Evolutionary conservation across 1,284 basidiomycete genomes (phyloP), one percentile per base, ranked within the genome.

Genomic region (Irpex rosettiformis): DNA sequence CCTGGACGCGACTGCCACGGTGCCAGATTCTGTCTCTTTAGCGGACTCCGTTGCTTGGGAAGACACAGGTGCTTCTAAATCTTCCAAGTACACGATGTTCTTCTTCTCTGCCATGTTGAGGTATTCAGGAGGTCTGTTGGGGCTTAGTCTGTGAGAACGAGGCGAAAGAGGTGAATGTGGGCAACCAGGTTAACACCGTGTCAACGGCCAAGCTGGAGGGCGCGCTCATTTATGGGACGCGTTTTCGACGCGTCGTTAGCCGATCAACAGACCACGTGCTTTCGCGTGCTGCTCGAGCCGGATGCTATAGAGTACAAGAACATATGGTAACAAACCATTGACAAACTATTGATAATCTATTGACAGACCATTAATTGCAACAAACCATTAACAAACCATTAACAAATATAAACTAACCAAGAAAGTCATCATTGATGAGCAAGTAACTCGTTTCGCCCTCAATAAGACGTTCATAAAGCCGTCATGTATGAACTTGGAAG

Each of bases 1-100:
- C 47, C 42, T 8, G 3, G 57, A 57, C 7, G 54, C 54, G 7
- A 43, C 57, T 49, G 56, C 33, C 33, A 37, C 48, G 28, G 58
- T 51, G 29, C 62, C 61, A 29, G 59, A 64, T 33, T 61, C 54
- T 5, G 18, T 28, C 43, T 45, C 48, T 6, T 24, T 24, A 56
- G 33, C 43, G 16, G 59, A 55, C 22, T 21, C 56, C 18, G 64
- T 60, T 29, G 55, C 56, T 54, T 63, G 61, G 18, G 49, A 27
- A 11, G 28, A 42, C 21, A 64, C 27, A 3, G 63, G 58, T 0
- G 59, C 53, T 58, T 82, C 77, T 27, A 88, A 69, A 61, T 89
- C 86, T 65, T 84, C 84, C 24, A 85, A 77, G 67, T 82, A 87
- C 5, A 85, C 77, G 58, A 77, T 70, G 60, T 21, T 11, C 48